Base-by-base conservation (phyloP, 306 rosid species). In the Quercus berberidifolia region DNA sequence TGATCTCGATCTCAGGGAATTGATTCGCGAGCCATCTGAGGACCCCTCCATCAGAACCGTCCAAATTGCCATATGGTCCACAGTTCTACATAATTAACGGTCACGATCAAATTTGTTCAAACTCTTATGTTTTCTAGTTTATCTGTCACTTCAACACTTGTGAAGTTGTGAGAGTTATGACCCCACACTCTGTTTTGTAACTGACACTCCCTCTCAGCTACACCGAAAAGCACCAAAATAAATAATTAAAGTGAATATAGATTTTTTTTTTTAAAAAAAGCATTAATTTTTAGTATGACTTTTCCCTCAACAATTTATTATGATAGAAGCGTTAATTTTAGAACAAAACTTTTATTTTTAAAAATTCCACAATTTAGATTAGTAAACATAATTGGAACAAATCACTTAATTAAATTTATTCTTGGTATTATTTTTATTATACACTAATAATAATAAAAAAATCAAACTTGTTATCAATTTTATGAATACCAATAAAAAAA, bases 131-230 rank as follows among this genome's bases (percentile, higher is more conserved):
- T 26, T 12, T 21, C 13, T 8, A 15, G 7, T 11, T 41, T 18
- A 19, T 52, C 79, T 21, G 49, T 54, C 60, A 12, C 46, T 41
- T 41, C 46, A 8, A 2, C 46, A 41, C 18, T 5, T 72, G 8
- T 12, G 6, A 18, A 30, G 31, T 7, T 67, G 5, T 41, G 71
- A 6, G 28, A 12, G 23, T 6, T 1, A 14, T 23, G n/a, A 11
- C 57, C 20, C 35, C 58, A 52, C 55, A 12, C 33, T 74, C 30
- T 4, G 41, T 33, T 38, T 35, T 3, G 79, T 73, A 43, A 59
- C 55, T 85, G 82, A 64, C 80, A 33, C 51, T 68, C n/a, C 69
- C 78, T 82, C 78, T 84, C 76, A 75, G 63, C 72, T 80, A 60
- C 82, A 65, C 55, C 74, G 83, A 74, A 74, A 65, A 38, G 52